Base-by-base conservation (phyloP, 495 filamentous ascomycete genomes). In the Neurospora sp. region DNA sequence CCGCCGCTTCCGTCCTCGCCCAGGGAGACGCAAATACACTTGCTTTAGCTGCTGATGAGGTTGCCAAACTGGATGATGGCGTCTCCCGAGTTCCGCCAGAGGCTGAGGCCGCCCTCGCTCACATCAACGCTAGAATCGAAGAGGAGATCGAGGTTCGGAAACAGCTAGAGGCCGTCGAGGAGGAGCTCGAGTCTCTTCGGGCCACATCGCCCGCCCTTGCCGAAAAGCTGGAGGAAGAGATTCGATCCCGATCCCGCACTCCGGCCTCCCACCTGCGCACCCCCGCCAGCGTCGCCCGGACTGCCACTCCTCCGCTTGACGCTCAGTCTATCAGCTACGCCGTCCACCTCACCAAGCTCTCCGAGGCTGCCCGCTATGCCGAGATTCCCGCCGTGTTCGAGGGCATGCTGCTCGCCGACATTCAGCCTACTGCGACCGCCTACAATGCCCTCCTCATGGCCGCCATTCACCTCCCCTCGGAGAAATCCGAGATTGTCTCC, bases 351-450 rank as follows among this genome's bases (percentile, higher is more conserved):
- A 87, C 88, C 70, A 88, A 90, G 75, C 88, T 99, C 41, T 88
- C 90, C 1, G 85, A 89, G 37, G 80, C 85, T 71, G 85, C 88
- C 14, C 90, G 91, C 60, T 95, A 91, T 87, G 88, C 89, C 10
- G 93, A 98, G 71, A 95, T 99, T 54, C 93, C 94, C 7, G 91
- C 91, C 62, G 90, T 94, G 6, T 99, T 99, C 81, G 92, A 97
- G 82, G 87, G 90, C 10, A 90, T 98, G 87, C 88, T 98, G 40
- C 86, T 86, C 49, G 89, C 91, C 73, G 93, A 93, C 35, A 84
- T 96, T 72, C 89, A 90, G 72, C 95, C 96, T 18, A 93, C 89
- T 4, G 88, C 95, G 39, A 85, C 89, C 23, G 92, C 95, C 20
- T 99, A 98, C 85, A 97, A 98, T 82, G 92, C 93, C 42, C 85